Base-by-base conservation (phyloP, 345 rosid genomes). In the Cardamine chenopodiifolia region DNA sequence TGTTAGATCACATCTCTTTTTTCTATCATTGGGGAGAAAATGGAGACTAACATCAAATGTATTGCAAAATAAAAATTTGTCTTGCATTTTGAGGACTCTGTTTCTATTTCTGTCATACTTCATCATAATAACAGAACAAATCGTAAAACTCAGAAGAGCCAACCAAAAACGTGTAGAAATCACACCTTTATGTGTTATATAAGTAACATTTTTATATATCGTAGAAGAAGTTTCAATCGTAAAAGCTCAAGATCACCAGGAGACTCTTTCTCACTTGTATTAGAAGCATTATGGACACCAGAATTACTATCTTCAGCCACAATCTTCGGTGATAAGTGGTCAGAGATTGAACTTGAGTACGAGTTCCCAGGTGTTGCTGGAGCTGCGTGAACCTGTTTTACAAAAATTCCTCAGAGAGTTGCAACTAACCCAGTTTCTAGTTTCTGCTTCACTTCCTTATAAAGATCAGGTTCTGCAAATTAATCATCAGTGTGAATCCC, bases 401-500 rank as follows among this genome's bases (percentile, higher is more conserved):
- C 48, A 56, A 78, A n/a, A n/a, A n/a, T n/a, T n/a, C n/a, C n/a
- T n/a, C n/a, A n/a, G n/a, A n/a, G n/a, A n/a, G n/a, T n/a, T n/a
- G n/a, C n/a, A n/a, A 94, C 97, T 55, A 90, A 73, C 68, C 95
- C 98, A 75, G 89, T 86, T 74, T 88, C 96, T 71, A 91, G 83
- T 82, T 91, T 94, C 83, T 82, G 92, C 85, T 86, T 94, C 77
- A 94, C 94, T 86, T 94, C 98, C 82, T 81, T 91, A 42, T 79
- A 81, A 63, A 91, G 91, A 81, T 91, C 98, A 78, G 90, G 97
- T 81, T 94, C 98, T 94, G 93, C 86, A 85, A 73, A 68, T 72
- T 47, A 55, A 68, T 66, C 42, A 68, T 42, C 25, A 59, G 6
- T 11, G 25, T 78, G 22, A 70, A 37, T 63, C 26, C 35, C 20